A percentile compares a stretch with the other conserved stretches of the same genome.
Conservation (phyloP, 2,329 filamentous ascomycete species). For the Colletotrichum plurivorum region DNA sequence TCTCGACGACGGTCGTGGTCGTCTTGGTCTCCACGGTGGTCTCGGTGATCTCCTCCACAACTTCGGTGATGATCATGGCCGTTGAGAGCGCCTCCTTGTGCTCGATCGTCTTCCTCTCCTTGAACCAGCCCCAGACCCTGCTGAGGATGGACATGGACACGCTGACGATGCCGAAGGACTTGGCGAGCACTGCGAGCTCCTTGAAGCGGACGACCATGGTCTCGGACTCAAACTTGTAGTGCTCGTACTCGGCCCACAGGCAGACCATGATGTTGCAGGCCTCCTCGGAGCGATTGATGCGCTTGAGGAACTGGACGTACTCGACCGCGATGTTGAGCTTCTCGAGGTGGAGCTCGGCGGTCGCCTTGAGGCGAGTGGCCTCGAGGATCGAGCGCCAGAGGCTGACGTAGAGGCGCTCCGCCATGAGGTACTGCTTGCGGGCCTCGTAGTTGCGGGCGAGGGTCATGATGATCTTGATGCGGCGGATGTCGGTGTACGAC, state of each 20-base stretch:
- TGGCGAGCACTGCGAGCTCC: conserved; percentile 52
- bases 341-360: conserved; percentile 51
- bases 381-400: conserved; percentile 56
- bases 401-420: conserved; percentile 55
- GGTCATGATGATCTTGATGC: conserved; percentile 52
- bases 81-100: conserved; percentile 52
- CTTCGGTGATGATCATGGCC: conserved; percentile 54
- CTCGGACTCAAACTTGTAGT: conserved; percentile 50
- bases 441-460: conserved; percentile 53
- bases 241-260: conserved; percentile 57
- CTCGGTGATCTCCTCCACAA: conserved; percentile 55
- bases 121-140: conserved; percentile 57
- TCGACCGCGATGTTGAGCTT: conserved; percentile 56
- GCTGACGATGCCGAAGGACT: conserved; percentile 50
- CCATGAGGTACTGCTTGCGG: conserved; percentile 49
- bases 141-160: conserved; percentile 53
- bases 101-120: conserved; percentile 48
- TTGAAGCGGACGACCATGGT: conserved; percentile 52
- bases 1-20: conserved; percentile 52
- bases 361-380: conserved; percentile 47
- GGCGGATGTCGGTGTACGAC: conserved; percentile 49
- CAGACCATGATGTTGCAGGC: conserved; percentile 56
- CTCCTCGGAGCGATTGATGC: conserved; percentile 51
- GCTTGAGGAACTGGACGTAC: conserved; percentile 52
- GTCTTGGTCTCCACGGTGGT: conserved; percentile 51